Evolutionary conservation across 768 basidiomycete species (phyloP).

Genomic region (Auriscalpium microsporum): DNA sequence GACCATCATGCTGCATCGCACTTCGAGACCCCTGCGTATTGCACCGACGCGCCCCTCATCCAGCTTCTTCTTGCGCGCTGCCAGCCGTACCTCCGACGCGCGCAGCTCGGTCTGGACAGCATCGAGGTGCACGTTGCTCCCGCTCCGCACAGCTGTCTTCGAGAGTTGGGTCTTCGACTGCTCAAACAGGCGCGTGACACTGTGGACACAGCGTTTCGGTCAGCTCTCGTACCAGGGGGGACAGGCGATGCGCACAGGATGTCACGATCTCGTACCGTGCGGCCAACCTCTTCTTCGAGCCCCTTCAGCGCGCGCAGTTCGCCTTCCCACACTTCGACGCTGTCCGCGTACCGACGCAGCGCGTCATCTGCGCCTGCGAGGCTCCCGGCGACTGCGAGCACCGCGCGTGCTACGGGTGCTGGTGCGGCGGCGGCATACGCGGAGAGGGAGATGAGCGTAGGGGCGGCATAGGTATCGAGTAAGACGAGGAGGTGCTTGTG

Average conservation of each 20-base stretch:
- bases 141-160: conserved; percentile 3
- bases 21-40: conserved; percentile 50
- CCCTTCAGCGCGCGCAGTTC: conserved; percentile 48
- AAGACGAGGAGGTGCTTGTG: conserved; percentile 47
- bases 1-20: conserved; percentile 53
- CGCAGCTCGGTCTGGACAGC: conserved; percentile 68
- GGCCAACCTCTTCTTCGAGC: conserved; percentile 63
- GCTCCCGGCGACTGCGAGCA: conserved; percentile 42
- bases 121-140: conserved; percentile 35
- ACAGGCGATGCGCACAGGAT: conserved; percentile 44
- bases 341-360: conserved; percentile 45
- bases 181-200: conserved; percentile 73
- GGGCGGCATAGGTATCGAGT: conserved; percentile 42
- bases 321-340: conserved; percentile 57
- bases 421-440: conserved; percentile 64
- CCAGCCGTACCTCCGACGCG: conserved; percentile 68
- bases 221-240: not conserved
- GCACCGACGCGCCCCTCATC: conserved; percentile 39
- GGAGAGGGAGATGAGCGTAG: conserved; percentile 54
- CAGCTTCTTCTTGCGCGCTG: conserved; percentile 56
- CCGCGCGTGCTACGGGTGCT: conserved; percentile 41
- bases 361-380: conserved; percentile 62
- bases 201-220: conserved; percentile 19
- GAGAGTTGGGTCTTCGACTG: conserved; percentile 39
- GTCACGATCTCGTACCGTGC: conserved; percentile 63